Base-by-base conservation (phyloP, 1,139 yeast species). In the Scheffersomyces illinoinensis region DNA sequence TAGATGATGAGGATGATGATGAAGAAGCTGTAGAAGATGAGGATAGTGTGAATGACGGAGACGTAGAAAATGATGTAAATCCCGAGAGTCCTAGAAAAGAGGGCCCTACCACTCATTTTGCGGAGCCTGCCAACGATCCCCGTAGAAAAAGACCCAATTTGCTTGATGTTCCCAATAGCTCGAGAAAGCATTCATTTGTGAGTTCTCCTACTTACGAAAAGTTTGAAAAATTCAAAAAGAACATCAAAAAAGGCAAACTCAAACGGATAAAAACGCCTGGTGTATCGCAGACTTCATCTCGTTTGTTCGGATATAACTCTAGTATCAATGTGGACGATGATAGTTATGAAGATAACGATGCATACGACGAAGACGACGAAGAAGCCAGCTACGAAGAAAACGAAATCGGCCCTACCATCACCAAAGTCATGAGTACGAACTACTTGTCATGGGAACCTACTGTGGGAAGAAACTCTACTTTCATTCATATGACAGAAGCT, bases 381-480 rank as follows among this genome's bases (percentile, higher is more conserved):
- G 69, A 66, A 24, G 64, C 59, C 12, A 57, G 53, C 14, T 57
- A 61, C 14, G 60, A 58, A 53, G 63, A 54, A 50, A 62, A 58
- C 39, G 61, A 57, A 10, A 48, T 47, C n/a, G 56, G 52, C 4
- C 19, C 19, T 7, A 18, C 50, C 18, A 49, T 60, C n/a, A 33
- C 57, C 12, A 63, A 63, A 51, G 65, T 65, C 49, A 84, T 83
- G 84, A 84, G 87, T 58, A 76, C 87, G 0, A 82, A 80, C 63
- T 95, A 93, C 68, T 78, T 95, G 50, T 92, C 98, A 0, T 93
- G 97, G 93, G 85, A 84, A 33, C 98, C 99, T 0, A 92, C 93
- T 0, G 84, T 96, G 54, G 99, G 98, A n/a, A 85, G 98, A 71
- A 96, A 96, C 73, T 95, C 99, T 1, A 90, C 93, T 0, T 95